Base-by-base conservation (phyloP, 2,329 filamentous ascomycete species). In the Xylariaceae sp. region DNA sequence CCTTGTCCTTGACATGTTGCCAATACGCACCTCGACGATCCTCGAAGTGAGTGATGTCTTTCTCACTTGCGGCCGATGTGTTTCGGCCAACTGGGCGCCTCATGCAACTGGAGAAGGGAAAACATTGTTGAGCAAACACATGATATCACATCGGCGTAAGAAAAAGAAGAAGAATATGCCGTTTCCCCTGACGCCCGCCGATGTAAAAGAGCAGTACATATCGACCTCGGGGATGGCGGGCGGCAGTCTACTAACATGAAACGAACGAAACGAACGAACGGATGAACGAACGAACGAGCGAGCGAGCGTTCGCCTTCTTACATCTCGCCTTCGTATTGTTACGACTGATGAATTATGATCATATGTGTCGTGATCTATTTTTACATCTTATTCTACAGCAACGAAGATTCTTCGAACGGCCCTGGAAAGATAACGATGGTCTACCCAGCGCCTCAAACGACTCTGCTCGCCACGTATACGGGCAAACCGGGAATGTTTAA, bases 401-500 rank as follows among this genome's bases (percentile, higher is more conserved):
- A 9, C 37, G 37, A 30, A 11, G 18, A 48, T 30, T 57, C 15
- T 4, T 53, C n/a, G 6, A 18, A 51, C 30, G 51, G 2, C 42
- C 5, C 42, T 54, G 13, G 34, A 50, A 47, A 18, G 17, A 18
- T 34, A 23, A 51, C 3, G 3, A 9, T 10, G 37, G 2, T 42
- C 11, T 35, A 30, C 48, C 4, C 53, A 42, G 50, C 10, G 10
- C 58, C 8, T 55, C 62, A 64, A 64, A 64, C 62, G 57, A 55
- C 39, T 48, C 4, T 10, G 50, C 42, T 55, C 30, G 35, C 56
- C 54, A 55, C 53, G 34, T 30, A 17, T 57, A 23, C 48, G 10
- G 15, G 34, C 60, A 64, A 64, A 62, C 57, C 62, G 60, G 62
- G 55, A 60, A 17, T 34, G 57, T 62, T 64, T 56, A 58, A 64